phyloP scores from a whole-genome alignment of 2,329 filamentous ascomycete species.

The Penicillium sp. region DNA sequence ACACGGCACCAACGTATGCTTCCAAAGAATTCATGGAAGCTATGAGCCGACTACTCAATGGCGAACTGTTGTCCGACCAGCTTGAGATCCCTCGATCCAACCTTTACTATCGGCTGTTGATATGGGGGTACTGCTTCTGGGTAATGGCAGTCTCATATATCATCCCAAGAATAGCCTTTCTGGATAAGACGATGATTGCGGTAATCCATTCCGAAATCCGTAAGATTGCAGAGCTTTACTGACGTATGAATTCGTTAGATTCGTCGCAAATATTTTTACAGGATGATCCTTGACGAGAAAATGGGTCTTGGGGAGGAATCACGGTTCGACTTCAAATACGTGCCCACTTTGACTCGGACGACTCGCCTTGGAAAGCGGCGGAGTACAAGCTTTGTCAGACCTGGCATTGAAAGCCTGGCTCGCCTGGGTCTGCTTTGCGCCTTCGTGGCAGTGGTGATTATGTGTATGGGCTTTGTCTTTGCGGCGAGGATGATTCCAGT shows the following conservation, averaged over 20 bases:
- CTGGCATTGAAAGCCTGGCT: conserved; percentile 29
- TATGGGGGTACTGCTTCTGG: conserved; percentile 67
- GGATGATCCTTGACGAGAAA: conserved; percentile 63
- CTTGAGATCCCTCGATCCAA: conserved; percentile 61
- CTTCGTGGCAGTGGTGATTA: conserved; percentile 12
- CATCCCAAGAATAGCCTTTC: conserved; percentile 51
- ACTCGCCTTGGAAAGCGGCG: conserved; percentile 30
- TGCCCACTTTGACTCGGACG: conserved; percentile 28
- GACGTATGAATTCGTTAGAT: conserved; percentile 18
- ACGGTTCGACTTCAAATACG: conserved; percentile 70
- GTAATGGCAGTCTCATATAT: conserved; percentile 55
- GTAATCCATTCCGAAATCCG: conserved; percentile 28
- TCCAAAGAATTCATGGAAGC: conserved; percentile 69
- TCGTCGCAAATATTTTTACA: conserved; percentile 57
- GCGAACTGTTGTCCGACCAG: conserved; percentile 60
- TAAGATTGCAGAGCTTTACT: background rate
- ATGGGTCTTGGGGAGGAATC: conserved; percentile 65
- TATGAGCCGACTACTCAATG: conserved; percentile 70
- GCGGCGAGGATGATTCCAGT: conserved; percentile 13
- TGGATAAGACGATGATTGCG: conserved; percentile 56
- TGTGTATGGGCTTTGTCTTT: conserved; percentile 15
- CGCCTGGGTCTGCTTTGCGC: conserved; percentile 28
- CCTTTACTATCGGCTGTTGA: conserved; percentile 60
- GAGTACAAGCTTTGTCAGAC: conserved; percentile 19
- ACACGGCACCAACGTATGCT: conserved; percentile 65